These are phyloP conservation scores for Tricholoma terreum DNA, from an alignment of 768 basidiomycete genomes.

Conservation along the genomic window DNA sequence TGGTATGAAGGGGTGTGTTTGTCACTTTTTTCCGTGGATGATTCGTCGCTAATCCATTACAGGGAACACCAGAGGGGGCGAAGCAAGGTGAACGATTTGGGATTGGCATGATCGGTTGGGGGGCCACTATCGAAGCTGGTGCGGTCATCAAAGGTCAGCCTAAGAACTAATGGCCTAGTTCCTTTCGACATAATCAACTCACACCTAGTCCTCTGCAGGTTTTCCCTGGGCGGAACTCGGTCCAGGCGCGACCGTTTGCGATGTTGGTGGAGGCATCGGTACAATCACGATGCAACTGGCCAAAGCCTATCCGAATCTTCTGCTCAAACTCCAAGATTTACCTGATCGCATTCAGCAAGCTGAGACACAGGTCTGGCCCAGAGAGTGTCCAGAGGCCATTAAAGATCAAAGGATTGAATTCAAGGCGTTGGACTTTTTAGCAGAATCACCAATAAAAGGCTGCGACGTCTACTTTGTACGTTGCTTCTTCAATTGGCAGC, in stretches of 20 bases:
- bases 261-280: slow-evolving; percentile 40
- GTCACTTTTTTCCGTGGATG: background rate
- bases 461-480: slow-evolving; percentile 43
- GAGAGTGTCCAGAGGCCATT: slow-evolving; percentile 32
- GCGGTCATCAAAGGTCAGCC: slow-evolving; percentile 20
- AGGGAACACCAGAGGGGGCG: slow-evolving; percentile 11
- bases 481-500: background rate
- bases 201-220: slow-evolving; percentile 13
- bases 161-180: background rate
- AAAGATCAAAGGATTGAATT: slow-evolving; percentile 34
- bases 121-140: slow-evolving; percentile 18
- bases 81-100: slow-evolving; percentile 24
- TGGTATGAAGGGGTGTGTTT: slow-evolving; percentile 16
- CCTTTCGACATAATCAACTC: background rate
- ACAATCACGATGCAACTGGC: slow-evolving; percentile 29
- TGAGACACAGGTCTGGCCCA: slow-evolving; percentile 29
- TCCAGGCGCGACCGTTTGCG: slow-evolving; percentile 29
- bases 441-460: slow-evolving; percentile 30
- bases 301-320: slow-evolving; percentile 31
- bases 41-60: background rate
- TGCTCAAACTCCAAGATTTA: slow-evolving; percentile 37
- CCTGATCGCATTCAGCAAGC: slow-evolving; percentile 30
- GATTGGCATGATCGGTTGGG: slow-evolving; percentile 31
- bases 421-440: slow-evolving; percentile 37
- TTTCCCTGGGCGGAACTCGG: slow-evolving; percentile 34